A percentile compares a stretch with the other conserved stretches of the same genome.
Conservation (phyloP, 345 rosid genomes). For the Sisymbrium altissimum region DNA sequence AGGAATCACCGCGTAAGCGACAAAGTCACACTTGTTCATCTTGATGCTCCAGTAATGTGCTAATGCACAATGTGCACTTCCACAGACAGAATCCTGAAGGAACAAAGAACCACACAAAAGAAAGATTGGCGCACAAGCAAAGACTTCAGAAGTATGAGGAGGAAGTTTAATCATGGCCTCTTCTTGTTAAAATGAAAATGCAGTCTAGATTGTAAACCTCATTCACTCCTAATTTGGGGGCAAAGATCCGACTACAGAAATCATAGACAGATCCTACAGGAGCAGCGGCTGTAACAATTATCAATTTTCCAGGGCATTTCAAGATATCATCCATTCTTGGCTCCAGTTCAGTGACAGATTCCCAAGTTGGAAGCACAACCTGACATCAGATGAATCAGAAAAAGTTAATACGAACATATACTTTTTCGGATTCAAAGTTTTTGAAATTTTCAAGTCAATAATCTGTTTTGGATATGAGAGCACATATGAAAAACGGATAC, state of each 20-base stretch:
- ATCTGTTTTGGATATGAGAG: not conserved
- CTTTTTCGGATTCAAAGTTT: too few species aligned
- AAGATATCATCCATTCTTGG: constrained; percentile 48
- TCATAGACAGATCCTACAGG: constrained; percentile 32
- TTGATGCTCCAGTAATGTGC: constrained; percentile 66
- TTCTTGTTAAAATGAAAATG: too few species aligned
- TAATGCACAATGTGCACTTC: constrained; percentile 72
- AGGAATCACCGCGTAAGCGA: constrained; percentile 47
- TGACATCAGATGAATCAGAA: constrained; percentile 12
- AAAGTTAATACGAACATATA: too few species aligned
- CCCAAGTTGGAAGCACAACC: constrained; percentile 63
- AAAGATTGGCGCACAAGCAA: too few species aligned
- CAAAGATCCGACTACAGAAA: constrained; percentile 42
- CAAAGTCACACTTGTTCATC: constrained; percentile 46
- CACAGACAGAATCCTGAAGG: constrained; percentile 59
- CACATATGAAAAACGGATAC: not conserved
- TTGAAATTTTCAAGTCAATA: too few species aligned
- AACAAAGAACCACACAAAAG: not conserved
- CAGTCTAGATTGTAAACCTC: constrained; percentile 40
- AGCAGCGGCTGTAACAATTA: constrained; percentile 48
- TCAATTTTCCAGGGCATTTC: constrained; percentile 51
- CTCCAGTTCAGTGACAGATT: constrained; percentile 45
- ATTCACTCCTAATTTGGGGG: constrained; percentile 51
- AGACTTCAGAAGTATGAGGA: not conserved
- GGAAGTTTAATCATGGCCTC: not conserved